phyloP scores from a whole-genome alignment of 371 early-diverging fungal species.

The Mucor plumbeus region DNA sequence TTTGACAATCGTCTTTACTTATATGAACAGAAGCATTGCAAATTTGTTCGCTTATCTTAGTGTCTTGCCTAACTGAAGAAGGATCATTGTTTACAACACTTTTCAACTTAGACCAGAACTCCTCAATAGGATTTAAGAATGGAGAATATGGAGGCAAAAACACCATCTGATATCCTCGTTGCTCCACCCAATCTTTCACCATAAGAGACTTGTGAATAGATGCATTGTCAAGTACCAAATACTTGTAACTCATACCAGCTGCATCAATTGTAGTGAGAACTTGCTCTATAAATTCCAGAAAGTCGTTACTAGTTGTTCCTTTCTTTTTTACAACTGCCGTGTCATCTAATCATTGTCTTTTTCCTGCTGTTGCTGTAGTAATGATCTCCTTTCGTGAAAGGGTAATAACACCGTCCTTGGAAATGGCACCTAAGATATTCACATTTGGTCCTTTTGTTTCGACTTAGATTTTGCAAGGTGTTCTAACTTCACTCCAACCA shows the following conservation, averaged over 20 bases:
- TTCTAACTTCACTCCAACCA: no score
- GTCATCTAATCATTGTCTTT: constrained; percentile 19
- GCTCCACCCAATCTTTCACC: constrained; percentile 18
- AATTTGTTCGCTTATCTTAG: constrained; percentile 4
- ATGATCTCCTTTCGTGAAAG: constrained; percentile 20
- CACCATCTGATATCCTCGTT: constrained; percentile 14
- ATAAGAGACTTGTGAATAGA: constrained; percentile 17
- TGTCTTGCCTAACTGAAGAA: constrained; percentile 11
- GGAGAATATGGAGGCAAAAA: constrained; percentile 28
- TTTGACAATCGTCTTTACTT: constrained; percentile 20
- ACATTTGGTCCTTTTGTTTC: constrained; percentile 23
- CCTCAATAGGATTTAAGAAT: constrained; percentile 29
- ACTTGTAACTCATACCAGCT: constrained; percentile 18
- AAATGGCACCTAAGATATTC: constrained; percentile 11
- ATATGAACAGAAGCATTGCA: constrained; percentile 17
- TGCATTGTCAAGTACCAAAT: constrained; percentile 25
- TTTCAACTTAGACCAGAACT: constrained; percentile 29
- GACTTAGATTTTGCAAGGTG: constrained; percentile 19
- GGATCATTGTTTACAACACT: constrained; percentile 26
- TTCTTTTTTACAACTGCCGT: constrained; percentile 18
- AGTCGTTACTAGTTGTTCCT: constrained; percentile 20
- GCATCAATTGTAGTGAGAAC: constrained; percentile 21
- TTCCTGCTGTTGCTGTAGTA: constrained; percentile 2
- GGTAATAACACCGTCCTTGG: constrained; percentile 17
- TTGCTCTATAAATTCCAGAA: constrained; percentile 23